Evolutionary conservation across 441 rosid genomes (phyloP).

Genomic region (Omphalea diandra): DNA sequence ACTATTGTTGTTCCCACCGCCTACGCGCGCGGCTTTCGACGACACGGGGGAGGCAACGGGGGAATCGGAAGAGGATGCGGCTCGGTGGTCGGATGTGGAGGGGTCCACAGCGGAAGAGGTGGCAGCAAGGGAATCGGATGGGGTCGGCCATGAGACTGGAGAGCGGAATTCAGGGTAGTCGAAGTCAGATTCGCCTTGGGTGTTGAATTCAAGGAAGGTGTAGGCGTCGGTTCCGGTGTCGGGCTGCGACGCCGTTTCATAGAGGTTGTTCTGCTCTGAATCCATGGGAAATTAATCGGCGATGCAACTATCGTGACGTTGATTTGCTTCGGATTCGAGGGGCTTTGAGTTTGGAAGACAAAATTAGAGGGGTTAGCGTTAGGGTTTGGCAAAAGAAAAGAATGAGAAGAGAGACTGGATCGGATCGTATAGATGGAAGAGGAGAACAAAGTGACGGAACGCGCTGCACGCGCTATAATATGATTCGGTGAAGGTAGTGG

Average conservation of each 20-base stretch:
- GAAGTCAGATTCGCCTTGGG: slow-evolving; percentile 95
- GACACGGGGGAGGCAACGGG: slow-evolving; percentile 34
- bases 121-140: slow-evolving; percentile 71
- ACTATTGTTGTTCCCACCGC: slow-evolving; percentile 38
- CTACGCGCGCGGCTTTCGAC: slow-evolving; percentile 38
- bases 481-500: background rate
- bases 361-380: slow-evolving; percentile 34
- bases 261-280: slow-evolving; percentile 65
- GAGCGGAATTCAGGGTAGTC: slow-evolving; percentile 93
- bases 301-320: no score
- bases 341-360: background rate
- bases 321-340: background rate
- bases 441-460: background rate
- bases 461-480: slow-evolving; percentile 19
- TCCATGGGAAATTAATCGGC: slow-evolving; percentile 45
- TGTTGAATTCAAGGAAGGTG: slow-evolving; percentile 92
- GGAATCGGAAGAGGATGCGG: slow-evolving; percentile 34
- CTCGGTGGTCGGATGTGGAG: slow-evolving; percentile 63
- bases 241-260: slow-evolving; percentile 95
- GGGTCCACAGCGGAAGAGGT: slow-evolving; percentile 47
- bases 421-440: background rate
- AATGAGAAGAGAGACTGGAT: background rate
- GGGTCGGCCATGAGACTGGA: slow-evolving; percentile 81
- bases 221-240: slow-evolving; percentile 85
- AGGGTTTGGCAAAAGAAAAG: slow-evolving; percentile 44